phyloP scores from a whole-genome alignment of 2,329 filamentous ascomycete species.

The Emericellopsis atlantica region DNA sequence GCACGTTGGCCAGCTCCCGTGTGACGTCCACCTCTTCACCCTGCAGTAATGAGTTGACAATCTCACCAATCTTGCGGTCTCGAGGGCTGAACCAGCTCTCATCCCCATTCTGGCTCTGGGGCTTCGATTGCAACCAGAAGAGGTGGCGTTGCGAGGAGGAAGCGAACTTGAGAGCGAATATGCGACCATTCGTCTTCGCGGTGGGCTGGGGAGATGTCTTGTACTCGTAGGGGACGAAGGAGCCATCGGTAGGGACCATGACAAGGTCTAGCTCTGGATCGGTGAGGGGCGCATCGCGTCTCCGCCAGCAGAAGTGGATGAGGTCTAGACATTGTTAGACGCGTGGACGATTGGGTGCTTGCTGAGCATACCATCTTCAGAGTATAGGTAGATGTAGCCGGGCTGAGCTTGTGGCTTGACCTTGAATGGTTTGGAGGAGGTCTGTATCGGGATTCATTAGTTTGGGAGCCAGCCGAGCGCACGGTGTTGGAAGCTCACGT shows the following conservation, averaged over 20 bases:
- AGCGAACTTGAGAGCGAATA: constrained; percentile 87
- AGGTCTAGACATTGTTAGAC: not conserved
- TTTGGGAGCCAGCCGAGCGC: not conserved
- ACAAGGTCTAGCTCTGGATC: constrained; percentile 77
- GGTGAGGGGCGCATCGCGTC: constrained; percentile 52
- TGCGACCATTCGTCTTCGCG: constrained; percentile 68
- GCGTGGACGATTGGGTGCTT: too few species aligned
- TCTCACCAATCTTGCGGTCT: constrained; percentile 76
- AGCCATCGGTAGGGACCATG: constrained; percentile 84
- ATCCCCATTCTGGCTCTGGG: constrained; percentile 57
- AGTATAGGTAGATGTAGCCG: constrained; percentile 87
- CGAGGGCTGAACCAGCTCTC: constrained; percentile 71
- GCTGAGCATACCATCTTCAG: constrained; percentile 59
- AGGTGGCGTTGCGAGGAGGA: constrained; percentile 85
- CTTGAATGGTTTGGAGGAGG: constrained; percentile 48
- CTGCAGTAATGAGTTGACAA: constrained; percentile 74
- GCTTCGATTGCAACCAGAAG: constrained; percentile 93
- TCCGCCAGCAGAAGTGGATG: constrained; percentile 92
- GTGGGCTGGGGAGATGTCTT: constrained; percentile 41
- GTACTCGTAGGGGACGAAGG: constrained; percentile 69
- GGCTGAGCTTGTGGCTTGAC: constrained; percentile 60
- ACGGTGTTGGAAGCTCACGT: constrained; percentile 41
- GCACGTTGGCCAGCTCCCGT: constrained; percentile 55
- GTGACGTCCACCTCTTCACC: constrained; percentile 79
- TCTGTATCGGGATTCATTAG: constrained; percentile 11